Conservation (phyloP, 352 stramenopile genomes). For the Pythium sp. region DNA sequence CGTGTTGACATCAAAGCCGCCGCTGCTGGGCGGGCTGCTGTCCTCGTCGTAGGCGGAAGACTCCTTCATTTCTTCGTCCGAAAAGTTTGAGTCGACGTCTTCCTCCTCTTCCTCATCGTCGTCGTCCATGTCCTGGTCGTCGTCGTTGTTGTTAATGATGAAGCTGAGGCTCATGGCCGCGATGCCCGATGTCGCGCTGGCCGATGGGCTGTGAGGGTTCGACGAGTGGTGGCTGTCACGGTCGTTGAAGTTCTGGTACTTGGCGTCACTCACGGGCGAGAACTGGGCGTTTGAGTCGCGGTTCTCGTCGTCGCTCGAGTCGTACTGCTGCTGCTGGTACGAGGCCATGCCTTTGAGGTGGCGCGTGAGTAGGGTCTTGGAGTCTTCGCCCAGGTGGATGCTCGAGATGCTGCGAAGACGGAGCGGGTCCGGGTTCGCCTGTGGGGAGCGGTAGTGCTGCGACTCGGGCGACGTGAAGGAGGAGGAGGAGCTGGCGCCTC, state of each 20-base stretch:
- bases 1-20: conserved; percentile 42
- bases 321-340: conserved; percentile 18
- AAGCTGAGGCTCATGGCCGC: conserved; percentile 83
- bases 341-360: conserved; percentile 40
- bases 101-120: conserved; percentile 25
- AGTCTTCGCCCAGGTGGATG: conserved; percentile 36
- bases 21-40: conserved; percentile 23
- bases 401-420: conserved; percentile 24
- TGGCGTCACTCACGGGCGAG: conserved; percentile 7
- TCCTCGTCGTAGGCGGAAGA: conserved; percentile 24
- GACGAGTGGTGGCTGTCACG: conserved; percentile 17
- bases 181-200: conserved; percentile 46
- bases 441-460: conserved; percentile 36
- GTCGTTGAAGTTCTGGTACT: conserved; percentile 3
- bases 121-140: conserved; percentile 26
- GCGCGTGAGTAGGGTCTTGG: conserved; percentile 36
- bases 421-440: conserved; percentile 18
- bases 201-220: conserved; percentile 20
- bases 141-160: conserved; percentile 68
- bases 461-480: conserved; percentile 30
- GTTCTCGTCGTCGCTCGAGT: conserved; percentile 31
- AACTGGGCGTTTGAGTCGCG: conserved; percentile 18
- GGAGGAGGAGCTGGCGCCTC: conserved; percentile 38
- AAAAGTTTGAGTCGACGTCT: conserved; percentile 25
- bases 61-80: conserved; percentile 45